Conservation (phyloP, 768 basidiomycete species). For the Pilatotrama ljubarskyi region DNA sequence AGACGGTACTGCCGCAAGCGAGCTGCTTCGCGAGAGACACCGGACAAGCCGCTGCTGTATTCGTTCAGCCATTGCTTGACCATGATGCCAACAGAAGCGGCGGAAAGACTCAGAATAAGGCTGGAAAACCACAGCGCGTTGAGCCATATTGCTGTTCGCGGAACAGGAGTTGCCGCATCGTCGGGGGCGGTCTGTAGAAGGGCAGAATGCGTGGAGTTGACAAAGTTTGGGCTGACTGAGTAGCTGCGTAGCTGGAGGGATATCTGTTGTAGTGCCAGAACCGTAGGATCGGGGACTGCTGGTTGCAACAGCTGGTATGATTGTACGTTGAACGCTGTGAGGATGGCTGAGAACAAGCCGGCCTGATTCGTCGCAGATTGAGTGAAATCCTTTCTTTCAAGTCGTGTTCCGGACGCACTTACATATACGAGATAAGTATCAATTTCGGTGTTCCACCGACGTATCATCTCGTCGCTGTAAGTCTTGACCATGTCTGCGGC, state of each 20-base stretch:
- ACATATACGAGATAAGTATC: background rate
- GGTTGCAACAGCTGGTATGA: background rate
- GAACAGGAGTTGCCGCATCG: background rate
- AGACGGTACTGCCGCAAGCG: background rate
- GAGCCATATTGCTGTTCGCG: background rate
- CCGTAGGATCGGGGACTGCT: background rate
- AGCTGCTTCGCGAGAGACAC: background rate
- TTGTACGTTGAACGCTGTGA: background rate
- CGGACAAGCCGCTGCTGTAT: background rate
- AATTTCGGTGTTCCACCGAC: background rate
- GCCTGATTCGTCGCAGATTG: background rate
- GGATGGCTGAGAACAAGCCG: background rate
- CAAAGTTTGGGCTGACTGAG: background rate
- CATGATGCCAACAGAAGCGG: background rate
- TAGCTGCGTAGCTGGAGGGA: background rate
- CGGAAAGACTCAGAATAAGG: background rate
- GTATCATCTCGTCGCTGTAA: background rate
- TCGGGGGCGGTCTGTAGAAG: background rate
- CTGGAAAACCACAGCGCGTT: background rate
- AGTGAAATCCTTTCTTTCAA: background rate
- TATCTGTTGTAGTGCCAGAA: background rate
- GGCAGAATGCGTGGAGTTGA: background rate
- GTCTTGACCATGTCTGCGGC: no score
- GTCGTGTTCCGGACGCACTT: background rate
- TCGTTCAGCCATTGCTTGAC: constrained; percentile 6